Conservation (phyloP, 23 red algal genomes). For the Pyropia yezoensis region DNA sequence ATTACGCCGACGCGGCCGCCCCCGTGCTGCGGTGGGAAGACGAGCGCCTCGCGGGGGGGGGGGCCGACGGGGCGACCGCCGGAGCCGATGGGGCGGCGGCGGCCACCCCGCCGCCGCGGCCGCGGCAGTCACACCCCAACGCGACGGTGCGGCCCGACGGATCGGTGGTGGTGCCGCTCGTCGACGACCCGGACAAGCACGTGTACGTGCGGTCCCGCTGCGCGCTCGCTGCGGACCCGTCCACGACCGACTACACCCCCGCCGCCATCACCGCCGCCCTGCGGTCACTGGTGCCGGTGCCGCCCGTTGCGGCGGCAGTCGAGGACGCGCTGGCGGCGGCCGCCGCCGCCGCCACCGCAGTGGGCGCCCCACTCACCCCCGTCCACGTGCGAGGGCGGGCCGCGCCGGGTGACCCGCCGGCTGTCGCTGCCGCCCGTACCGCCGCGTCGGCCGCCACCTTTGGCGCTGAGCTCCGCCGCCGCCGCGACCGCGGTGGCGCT, state of each 20-base stretch:
- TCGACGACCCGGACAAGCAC: conserved; percentile 31
- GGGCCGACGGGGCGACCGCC: too few species aligned
- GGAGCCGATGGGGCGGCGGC: conserved; percentile 24
- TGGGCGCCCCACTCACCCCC: not conserved
- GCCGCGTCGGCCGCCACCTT: too few species aligned
- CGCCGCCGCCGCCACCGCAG: conserved; percentile 2
- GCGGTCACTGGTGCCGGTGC: conserved; percentile 19
- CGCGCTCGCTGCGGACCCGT: conserved; percentile 3
- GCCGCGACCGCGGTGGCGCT: too few species aligned
- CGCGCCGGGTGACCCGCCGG: too few species aligned
- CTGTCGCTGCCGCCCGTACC: too few species aligned
- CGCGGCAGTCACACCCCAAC: conserved; percentile 5
- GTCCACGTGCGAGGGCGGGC: not conserved
- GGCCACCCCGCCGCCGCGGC: conserved; percentile 7
- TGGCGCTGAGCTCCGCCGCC: too few species aligned
- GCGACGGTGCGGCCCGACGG: conserved; percentile 15
- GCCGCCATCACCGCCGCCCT: conserved; percentile 12
- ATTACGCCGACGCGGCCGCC: conserved; percentile 45
- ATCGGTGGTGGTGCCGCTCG: conserved; percentile 18
- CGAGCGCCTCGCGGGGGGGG: too few species aligned
- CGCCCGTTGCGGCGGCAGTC: conserved; percentile 13
- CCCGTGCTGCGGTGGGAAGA: too few species aligned
- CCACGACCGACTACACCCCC: not conserved
- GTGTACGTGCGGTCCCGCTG: conserved; percentile 53
- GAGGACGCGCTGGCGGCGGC: not conserved